Base-by-base conservation (phyloP, 2,329 filamentous ascomycete species). In the Achaetomium macrosporum region DNA sequence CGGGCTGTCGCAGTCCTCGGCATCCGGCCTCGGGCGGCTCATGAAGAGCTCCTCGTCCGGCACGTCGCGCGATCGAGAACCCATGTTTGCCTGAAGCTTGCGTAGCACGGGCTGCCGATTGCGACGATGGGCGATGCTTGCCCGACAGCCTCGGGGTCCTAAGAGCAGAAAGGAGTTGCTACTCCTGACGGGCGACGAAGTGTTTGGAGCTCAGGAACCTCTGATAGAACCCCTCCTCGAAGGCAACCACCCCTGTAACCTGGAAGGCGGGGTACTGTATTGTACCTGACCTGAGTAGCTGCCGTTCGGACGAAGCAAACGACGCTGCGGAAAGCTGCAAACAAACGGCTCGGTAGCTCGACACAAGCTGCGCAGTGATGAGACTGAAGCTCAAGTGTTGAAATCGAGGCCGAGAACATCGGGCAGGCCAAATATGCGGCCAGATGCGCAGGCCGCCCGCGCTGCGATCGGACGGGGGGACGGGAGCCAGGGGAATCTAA, bases 31-130 rank as follows among this genome's bases (percentile, higher is more conserved):
- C 51, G 77, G 78, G 47, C 75, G 77, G 66, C 70, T 80, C 70
- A 95, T 79, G 73, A 95, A 92, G 74, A 95, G 85, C 77, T 92
- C 89, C 70, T 90, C 85, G 30, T 90, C 86, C 25, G 85, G 81
- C 61, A 85, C 76, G 63, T 85, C 85, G 65, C 85, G 82, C 61
- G 71, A 73, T 57, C 76, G 73, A 61, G 76, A 73, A 70, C 78
- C 79, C 64, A 69, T 68, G 50, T 42, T 62, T 49, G 15, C 15
- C 13, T n/a, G n/a, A 37, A n/a, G 35, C 35, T 5, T n/a, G n/a
- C n/a, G 35, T 42, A 45, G 13, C 35, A 44, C 16, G 29, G 35
- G n/a, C 37, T 20, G 12, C 39, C 7, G 19, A 20, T 9, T 16
- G 17, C 13, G 7, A 37, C 33, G 4, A 35, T 15, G 30, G 12